These are phyloP conservation scores for Debaryomyces robertsiae DNA, from an alignment of 1,139 yeast genomes.

Conservation along the genomic window DNA sequence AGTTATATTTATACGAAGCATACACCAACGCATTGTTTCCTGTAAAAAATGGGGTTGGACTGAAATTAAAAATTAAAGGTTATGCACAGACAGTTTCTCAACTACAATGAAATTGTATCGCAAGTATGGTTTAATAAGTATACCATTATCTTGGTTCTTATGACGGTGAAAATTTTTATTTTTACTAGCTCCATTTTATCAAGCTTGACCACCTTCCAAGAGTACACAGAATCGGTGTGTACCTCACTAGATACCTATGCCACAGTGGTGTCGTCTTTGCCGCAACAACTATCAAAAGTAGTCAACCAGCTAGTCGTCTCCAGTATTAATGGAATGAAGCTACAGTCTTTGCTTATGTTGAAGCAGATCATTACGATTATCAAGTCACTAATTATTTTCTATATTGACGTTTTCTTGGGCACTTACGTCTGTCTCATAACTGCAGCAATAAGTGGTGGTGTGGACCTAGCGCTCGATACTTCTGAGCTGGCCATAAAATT, in stretches of 20 bases:
- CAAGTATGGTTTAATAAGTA: slow-evolving; percentile 64
- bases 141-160: slow-evolving; percentile 46
- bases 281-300: slow-evolving; percentile 55
- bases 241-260: slow-evolving; percentile 47
- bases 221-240: slow-evolving; percentile 44
- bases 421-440: slow-evolving; percentile 83
- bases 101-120: slow-evolving; percentile 47
- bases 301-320: slow-evolving; percentile 55
- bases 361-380: slow-evolving; percentile 54
- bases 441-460: slow-evolving; percentile 72
- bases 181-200: slow-evolving; percentile 47
- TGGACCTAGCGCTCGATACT: slow-evolving; percentile 72
- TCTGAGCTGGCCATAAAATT: slow-evolving; percentile 60
- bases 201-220: slow-evolving; percentile 37
- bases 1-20: slow-evolving; percentile 4
- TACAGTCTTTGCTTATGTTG: slow-evolving; percentile 37
- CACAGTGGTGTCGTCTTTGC: slow-evolving; percentile 47
- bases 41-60: no score
- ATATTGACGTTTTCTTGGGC: slow-evolving; percentile 74
- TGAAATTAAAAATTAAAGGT: not conserved
- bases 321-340: slow-evolving; percentile 48
- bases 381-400: slow-evolving; percentile 62
- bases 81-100: slow-evolving; percentile 24
- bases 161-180: slow-evolving; percentile 51
- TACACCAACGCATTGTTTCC: not conserved